Percentiles rank a stretch among this genome's conserved stretches.
These are phyloP conservation scores for Colletotrichum ledebouriae DNA, from an alignment of 2,329 filamentous ascomycete genomes.

Conservation along the genomic window DNA sequence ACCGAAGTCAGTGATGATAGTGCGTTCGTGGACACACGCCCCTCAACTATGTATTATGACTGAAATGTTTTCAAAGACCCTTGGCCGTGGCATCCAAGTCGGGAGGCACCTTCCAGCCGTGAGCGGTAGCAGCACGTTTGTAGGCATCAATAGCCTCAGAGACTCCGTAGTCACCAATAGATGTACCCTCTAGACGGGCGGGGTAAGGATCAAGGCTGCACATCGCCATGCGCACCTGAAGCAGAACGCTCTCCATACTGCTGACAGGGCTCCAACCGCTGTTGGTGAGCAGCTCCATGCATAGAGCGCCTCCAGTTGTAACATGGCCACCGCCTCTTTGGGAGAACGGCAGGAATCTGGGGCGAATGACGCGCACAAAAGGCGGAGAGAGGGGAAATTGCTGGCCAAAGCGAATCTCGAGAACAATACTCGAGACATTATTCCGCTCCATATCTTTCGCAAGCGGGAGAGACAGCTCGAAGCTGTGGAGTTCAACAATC, in stretches of 20 bases:
- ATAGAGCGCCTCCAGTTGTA: conserved; percentile 85
- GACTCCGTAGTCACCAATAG: conserved; percentile 70
- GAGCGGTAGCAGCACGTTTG: conserved; percentile 62
- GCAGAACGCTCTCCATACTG: conserved; percentile 81
- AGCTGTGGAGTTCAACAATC: conserved; percentile 91
- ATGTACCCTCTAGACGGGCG: conserved; percentile 68
- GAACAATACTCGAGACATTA: conserved; percentile 75
- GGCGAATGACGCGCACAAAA: conserved; percentile 85
- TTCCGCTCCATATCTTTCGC: conserved; percentile 78
- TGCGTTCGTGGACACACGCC: not conserved
- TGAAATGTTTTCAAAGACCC: conserved; percentile 1
- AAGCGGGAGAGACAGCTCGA: conserved; percentile 77
- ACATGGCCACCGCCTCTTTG: conserved; percentile 87
- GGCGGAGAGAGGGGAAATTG: conserved; percentile 84
- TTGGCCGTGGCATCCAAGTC: conserved; percentile 67
- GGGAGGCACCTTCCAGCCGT: conserved; percentile 80
- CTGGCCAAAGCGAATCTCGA: conserved; percentile 85
- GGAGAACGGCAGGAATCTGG: conserved; percentile 80
- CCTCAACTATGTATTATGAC: not conserved
- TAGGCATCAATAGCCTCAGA: conserved; percentile 82
- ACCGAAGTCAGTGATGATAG: not conserved
- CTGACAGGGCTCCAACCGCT: conserved; percentile 82
- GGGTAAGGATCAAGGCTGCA: conserved; percentile 76
- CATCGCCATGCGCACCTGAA: conserved; percentile 85
- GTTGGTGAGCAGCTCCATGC: conserved; percentile 87